Evolutionary conservation across 2,329 filamentous ascomycete species (phyloP).

Genomic region (Monilinia polystroma): DNA sequence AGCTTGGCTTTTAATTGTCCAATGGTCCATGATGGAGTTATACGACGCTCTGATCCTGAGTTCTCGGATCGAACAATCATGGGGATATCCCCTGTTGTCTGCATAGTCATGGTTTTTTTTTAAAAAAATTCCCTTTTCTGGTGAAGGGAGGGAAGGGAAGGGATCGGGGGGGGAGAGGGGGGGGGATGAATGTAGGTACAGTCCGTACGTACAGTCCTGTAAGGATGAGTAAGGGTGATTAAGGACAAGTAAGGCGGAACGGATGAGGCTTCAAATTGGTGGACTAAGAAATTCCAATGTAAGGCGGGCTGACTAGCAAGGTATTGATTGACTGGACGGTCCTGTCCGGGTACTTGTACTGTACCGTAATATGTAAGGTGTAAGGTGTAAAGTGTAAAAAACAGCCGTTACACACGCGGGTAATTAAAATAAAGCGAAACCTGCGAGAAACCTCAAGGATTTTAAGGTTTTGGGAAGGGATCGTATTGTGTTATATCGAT

Average conservation of each 20-base stretch:
- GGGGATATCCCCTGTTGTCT: conserved; percentile 60
- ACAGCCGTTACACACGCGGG: too few species aligned
- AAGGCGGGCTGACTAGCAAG: conserved; percentile 1
- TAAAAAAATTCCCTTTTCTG: too few species aligned
- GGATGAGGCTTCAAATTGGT: conserved; percentile 15
- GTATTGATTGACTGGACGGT: too few species aligned
- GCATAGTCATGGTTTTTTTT: conserved; percentile 15
- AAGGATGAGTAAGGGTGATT: background rate
- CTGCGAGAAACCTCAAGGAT: too few species aligned
- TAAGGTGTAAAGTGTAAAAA: too few species aligned
- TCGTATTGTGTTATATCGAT: too few species aligned
- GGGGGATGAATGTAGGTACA: background rate
- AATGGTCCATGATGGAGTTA: conserved; percentile 91
- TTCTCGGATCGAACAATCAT: conserved; percentile 74
- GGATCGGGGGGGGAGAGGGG: background rate
- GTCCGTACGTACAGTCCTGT: background rate
- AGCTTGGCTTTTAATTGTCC: conserved; percentile 80
- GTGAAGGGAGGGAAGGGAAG: conserved; percentile 6
- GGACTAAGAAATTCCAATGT: background rate
- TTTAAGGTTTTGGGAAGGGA: too few species aligned
- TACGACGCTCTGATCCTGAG: conserved; percentile 80
- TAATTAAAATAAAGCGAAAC: too few species aligned
- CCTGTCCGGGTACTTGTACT: too few species aligned
- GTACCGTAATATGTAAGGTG: too few species aligned
- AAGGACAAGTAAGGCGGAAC: background rate